These are phyloP conservation scores for Clonostachys rhizophaga DNA, from an alignment of 2,329 filamentous ascomycete genomes.

Conservation along the genomic window DNA sequence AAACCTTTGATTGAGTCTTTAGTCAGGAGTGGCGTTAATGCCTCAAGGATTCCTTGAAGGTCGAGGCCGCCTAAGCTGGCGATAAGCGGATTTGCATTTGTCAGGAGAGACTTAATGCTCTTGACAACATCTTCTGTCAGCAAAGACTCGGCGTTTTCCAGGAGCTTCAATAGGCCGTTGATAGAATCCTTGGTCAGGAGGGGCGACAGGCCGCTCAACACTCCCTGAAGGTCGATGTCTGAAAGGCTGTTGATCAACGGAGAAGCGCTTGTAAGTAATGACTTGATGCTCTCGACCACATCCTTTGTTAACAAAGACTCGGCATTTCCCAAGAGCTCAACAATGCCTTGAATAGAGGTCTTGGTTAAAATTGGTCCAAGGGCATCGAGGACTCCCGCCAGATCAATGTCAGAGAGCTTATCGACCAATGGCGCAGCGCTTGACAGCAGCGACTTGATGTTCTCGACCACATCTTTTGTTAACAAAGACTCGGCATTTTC, in stretches of 20 bases:
- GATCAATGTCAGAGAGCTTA: conserved; percentile 18
- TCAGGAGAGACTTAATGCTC: conserved; percentile 12
- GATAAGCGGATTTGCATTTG: conserved; percentile 18
- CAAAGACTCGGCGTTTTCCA: conserved; percentile 21
- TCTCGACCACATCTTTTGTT: conserved; percentile 10
- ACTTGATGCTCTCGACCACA: conserved; percentile 10
- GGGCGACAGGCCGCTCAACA: conserved; percentile 16
- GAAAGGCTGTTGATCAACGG: conserved; percentile 16
- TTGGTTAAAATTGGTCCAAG: conserved; percentile 20
- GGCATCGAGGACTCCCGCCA: conserved; percentile 16
- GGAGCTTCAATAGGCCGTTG: conserved; percentile 21
- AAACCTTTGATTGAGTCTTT: conserved; percentile 24
- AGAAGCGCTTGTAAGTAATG: conserved; percentile 8
- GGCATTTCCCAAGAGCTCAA: conserved; percentile 24
- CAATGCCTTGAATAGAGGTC: conserved; percentile 19
- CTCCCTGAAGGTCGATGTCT: conserved; percentile 23
- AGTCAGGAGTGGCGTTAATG: conserved; percentile 20
- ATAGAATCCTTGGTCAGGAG: conserved; percentile 17
- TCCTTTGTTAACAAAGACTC: conserved; percentile 15
- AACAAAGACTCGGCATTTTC: conserved; percentile 21
- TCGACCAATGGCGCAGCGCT: conserved; percentile 12
- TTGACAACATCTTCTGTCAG: conserved; percentile 14
- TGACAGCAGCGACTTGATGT: conserved; percentile 7
- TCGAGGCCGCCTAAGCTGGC: conserved; percentile 22
- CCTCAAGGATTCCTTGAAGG: conserved; percentile 21